Base-by-base conservation (phyloP, 176 grass and related monocot species). In the Otatea glauca region DNA sequence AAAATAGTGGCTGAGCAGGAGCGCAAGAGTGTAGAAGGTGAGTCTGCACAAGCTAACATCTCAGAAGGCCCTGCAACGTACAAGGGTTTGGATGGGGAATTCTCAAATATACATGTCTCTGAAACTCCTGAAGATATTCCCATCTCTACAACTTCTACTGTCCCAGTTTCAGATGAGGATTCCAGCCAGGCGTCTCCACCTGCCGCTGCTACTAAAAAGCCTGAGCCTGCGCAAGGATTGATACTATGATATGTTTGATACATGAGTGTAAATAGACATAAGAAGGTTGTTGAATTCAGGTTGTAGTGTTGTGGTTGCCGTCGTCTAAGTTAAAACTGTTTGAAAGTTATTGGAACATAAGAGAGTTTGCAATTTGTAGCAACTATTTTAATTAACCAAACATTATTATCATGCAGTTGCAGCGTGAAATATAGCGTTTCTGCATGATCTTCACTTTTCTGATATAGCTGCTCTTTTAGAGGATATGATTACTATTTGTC, bases 211-310 rank as follows among this genome's bases (percentile, higher is more conserved):
- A 70, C 86, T 77, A 88, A 85, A 76, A 94, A 92, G 71, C 87
- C 87, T 15, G 82, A 93, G 34, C 85, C 75, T 73, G 91, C 79
- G 1, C 89, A 88, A 83, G 87, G 85, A 17, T 91, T 92, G 70
- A 76, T 92, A 48, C 71, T 92, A 42, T 97, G 76, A 94, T 78
- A 8, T 44, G 15, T 37, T 23, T 69, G 75, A 90, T 43, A 80
- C 61, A 92, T 88, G 80, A 63, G 25, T 92, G 90, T 94, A 94
- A 65, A 89, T 84, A 90, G 80, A 87, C 70, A 83, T 77, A 80
- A 39, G n/a, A 68, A 71, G 50, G 20, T 51, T 60, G 10, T 47
- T 84, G 63, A 81, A 87, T 79, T 84, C 63, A 39, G 56, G 58
- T 3, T 75, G 41, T 80, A 84, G 14, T 80, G 54, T 65, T 80